These are phyloP conservation scores for Dactylellina leptospora DNA, from an alignment of 2,329 filamentous ascomycete species.

Conservation along the genomic window DNA sequence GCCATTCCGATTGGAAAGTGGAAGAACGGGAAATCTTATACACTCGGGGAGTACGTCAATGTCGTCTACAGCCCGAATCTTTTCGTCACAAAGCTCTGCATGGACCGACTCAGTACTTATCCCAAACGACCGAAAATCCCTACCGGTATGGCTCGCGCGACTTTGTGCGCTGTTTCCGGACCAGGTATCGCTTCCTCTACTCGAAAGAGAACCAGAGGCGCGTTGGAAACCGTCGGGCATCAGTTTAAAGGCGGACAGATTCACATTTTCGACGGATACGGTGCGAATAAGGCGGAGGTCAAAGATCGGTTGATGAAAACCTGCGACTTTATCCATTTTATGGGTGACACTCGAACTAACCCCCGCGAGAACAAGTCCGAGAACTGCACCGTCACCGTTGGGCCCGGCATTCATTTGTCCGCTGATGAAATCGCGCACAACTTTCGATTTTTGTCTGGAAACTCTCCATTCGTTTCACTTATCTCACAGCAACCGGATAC, in stretches of 20 bases:
- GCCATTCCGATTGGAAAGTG: conserved; percentile 22
- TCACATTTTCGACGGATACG: background rate
- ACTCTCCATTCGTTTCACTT: conserved; percentile 22
- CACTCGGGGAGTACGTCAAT: conserved; percentile 18
- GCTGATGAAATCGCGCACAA: conserved; percentile 16
- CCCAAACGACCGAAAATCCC: conserved; percentile 26
- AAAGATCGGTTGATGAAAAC: conserved; percentile 30
- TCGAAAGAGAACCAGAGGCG: background rate
- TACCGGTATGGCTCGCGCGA: conserved; percentile 14
- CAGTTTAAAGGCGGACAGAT: background rate
- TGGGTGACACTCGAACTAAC: conserved; percentile 20
- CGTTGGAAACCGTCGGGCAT: background rate
- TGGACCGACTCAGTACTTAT: conserved; percentile 16
- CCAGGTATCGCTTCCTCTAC: background rate
- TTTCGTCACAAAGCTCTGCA: conserved; percentile 15
- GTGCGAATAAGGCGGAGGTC: background rate
- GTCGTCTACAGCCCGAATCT: conserved; percentile 28
- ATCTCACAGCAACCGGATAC: conserved; percentile 16
- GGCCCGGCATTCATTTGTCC: conserved; percentile 3
- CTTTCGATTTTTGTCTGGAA: conserved; percentile 18
- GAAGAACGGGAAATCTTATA: background rate
- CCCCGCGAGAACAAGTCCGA: conserved; percentile 13
- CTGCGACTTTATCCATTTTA: conserved; percentile 38
- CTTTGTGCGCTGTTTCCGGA: conserved; percentile 11
- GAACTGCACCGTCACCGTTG: conserved; percentile 7